These are phyloP conservation scores for Meira miltonrushii DNA, from an alignment of 1,284 basidiomycete genomes.

Conservation along the genomic window DNA sequence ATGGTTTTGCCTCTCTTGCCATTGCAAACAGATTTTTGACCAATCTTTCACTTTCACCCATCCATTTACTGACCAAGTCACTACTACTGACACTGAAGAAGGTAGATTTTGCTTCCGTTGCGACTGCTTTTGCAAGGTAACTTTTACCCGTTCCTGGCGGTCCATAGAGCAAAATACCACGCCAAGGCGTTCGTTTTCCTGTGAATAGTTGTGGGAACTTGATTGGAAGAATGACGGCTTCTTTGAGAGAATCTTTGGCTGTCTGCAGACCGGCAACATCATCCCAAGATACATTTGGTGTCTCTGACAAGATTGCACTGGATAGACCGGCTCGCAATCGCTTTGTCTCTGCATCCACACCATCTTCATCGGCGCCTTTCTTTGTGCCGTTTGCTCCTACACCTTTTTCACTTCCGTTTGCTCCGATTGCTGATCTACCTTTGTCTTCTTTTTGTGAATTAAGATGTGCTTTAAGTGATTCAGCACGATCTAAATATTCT, in stretches of 20 bases:
- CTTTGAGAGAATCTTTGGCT: conserved; percentile 92
- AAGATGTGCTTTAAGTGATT: conserved; percentile 72
- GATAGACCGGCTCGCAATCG: conserved; percentile 84
- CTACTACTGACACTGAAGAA: conserved; percentile 95
- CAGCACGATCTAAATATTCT: conserved; percentile 88
- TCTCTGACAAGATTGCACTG: conserved; percentile 85
- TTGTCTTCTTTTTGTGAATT: conserved; percentile 65
- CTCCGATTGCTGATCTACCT: conserved; percentile 71
- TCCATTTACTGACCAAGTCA: conserved; percentile 98
- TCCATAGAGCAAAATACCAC: conserved; percentile 87
- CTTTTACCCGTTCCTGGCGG: conserved; percentile 59
- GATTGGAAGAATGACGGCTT: conserved; percentile 96
- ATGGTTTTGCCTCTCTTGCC: conserved; percentile 90
- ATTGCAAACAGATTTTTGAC: conserved; percentile 95
- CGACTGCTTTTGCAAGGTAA: conserved; percentile 93
- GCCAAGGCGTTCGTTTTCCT: conserved; percentile 72
- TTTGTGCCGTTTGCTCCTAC: conserved; percentile 64
- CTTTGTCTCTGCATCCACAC: conserved; percentile 81
- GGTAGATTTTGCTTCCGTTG: conserved; percentile 93
- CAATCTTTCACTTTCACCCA: conserved; percentile 92
- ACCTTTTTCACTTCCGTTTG: conserved; percentile 63
- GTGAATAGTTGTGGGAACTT: conserved; percentile 98
- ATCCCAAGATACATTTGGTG: conserved; percentile 94
- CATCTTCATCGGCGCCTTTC: conserved; percentile 67
- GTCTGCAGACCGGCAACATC: conserved; percentile 92